Base-by-base conservation (phyloP, 176 grass and related monocot species). In the Saccharum officinarum region DNA sequence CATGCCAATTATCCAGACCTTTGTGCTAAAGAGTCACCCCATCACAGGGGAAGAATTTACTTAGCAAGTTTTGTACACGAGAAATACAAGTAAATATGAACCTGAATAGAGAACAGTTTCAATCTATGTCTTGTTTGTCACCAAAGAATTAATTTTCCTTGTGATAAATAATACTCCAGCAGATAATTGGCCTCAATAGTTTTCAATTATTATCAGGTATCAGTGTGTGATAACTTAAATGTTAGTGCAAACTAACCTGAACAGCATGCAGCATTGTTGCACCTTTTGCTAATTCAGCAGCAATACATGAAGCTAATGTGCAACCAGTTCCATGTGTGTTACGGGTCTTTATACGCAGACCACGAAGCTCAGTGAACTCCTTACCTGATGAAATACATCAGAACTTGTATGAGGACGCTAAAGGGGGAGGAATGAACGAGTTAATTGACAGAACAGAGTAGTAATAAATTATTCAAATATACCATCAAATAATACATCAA, bases 251-350 rank as follows among this genome's bases (percentile, higher is more conserved):
- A 75, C 67, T 74, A 77, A 86, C 96, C 93, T 91, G 69, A 87
- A 95, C 87, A 92, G 93, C 91, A 78, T 91, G 86, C 57, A 95
- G 75, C 89, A 98, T 95, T 46, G 80, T 50, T 59, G 80, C 77
- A 77, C 96, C 96, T 90, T 98, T 98, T 46, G 97, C 91, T 88
- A 98, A 88, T 89, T 91, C 93, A 40, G 97, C 88, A 42, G 97
- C 91, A 73, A 98, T 94, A 80, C 90, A 96, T 67, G 93, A 98
- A 70, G 97, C 93, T 70, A 98, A 81, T 85, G 97, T 98, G 92
- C 97, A 98, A 69, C 97, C 97, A 25, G 97, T 98, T 85, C 97
- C 97, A 76, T 98, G 97, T 50, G 93, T 94, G 49, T 96, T 98
- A 54, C 12, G 83, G 44, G 93, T 95, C 80, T 88, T 86, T 84